Conservation (phyloP, 23 red algal species). For the Gracilaria domingensis region DNA sequence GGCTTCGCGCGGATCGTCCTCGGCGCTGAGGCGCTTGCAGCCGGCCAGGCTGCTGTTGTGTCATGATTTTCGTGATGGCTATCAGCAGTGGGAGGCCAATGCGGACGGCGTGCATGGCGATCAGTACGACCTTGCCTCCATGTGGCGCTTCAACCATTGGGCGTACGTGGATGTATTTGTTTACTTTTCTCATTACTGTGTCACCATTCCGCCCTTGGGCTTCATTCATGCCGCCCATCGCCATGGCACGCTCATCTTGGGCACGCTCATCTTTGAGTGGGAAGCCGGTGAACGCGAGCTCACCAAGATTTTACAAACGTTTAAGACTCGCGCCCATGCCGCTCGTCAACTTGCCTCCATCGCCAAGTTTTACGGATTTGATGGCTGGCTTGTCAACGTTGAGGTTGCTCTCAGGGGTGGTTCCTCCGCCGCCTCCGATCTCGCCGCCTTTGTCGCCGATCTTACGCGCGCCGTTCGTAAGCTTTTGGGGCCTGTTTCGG, state of each 20-base stretch:
- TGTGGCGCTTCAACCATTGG: slow-evolving; percentile 85
- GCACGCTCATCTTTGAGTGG: slow-evolving; percentile 83
- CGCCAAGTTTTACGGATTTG: slow-evolving; percentile 85
- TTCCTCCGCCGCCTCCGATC: slow-evolving; percentile 26
- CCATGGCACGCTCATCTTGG: slow-evolving; percentile 72
- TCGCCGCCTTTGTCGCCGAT: slow-evolving; percentile 65
- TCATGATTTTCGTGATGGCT: slow-evolving; percentile 59
- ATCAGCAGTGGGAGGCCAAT: slow-evolving; percentile 51
- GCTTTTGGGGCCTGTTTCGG: slow-evolving; percentile 66
- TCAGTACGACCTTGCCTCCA: not conserved
- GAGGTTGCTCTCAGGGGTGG: slow-evolving; percentile 48
- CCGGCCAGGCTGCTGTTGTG: slow-evolving; percentile 58
- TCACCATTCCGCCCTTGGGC: slow-evolving; percentile 72
- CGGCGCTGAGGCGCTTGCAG: slow-evolving; percentile 33
- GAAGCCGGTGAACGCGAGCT: slow-evolving; percentile 64
- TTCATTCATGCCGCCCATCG: slow-evolving; percentile 87
- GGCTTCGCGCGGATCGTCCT: slow-evolving; percentile 10
- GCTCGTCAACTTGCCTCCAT: slow-evolving; percentile 76
- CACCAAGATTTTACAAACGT: slow-evolving; percentile 40
- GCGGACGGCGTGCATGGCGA: slow-evolving; percentile 47
- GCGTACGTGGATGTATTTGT: slow-evolving; percentile 91
- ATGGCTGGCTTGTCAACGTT: slow-evolving; percentile 93
- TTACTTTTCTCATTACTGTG: slow-evolving; percentile 84
- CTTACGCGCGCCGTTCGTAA: slow-evolving; percentile 60
- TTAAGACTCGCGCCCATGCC: slow-evolving; percentile 44